phyloP scores from a whole-genome alignment of 1,284 basidiomycete species.

The Moesziomyces sp. region DNA sequence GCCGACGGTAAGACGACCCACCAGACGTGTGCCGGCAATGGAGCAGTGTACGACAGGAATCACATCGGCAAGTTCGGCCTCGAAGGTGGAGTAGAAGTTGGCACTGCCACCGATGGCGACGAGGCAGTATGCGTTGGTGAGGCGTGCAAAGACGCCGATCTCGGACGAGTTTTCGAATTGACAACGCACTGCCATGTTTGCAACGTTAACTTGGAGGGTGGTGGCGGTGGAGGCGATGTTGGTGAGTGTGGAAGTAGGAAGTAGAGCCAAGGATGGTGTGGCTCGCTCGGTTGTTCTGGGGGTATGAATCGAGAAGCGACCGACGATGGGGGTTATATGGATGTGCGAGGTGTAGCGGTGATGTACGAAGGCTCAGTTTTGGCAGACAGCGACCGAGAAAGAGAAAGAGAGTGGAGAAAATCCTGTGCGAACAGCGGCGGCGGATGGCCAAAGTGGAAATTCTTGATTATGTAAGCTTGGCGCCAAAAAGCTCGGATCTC shows the following conservation, averaged over 20 bases:
- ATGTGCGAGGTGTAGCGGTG: neutral
- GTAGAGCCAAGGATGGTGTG: too few relatives aligned
- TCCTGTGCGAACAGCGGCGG: slow-evolving; percentile 1
- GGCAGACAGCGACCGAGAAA: neutral
- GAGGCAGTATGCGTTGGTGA: slow-evolving; percentile 80
- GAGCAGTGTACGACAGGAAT: slow-evolving; percentile 96
- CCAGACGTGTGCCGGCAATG: slow-evolving; percentile 93
- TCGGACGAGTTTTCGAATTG: slow-evolving; percentile 96
- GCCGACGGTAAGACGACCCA: slow-evolving; percentile 93
- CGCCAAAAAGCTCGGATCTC: slow-evolving; percentile 13
- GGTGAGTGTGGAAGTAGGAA: too few relatives aligned
- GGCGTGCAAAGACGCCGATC: slow-evolving; percentile 81
- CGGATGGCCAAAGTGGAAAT: slow-evolving; percentile 3
- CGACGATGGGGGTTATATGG: too few relatives aligned
- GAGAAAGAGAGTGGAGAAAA: slow-evolving; percentile 24
- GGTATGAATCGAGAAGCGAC: too few relatives aligned
- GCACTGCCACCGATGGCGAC: slow-evolving; percentile 90
- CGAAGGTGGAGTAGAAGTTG: slow-evolving; percentile 98
- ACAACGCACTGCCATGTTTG: slow-evolving; percentile 61
- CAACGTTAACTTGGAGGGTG: neutral
- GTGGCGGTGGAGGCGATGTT: too few relatives aligned
- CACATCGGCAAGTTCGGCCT: slow-evolving; percentile 91
- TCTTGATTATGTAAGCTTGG: slow-evolving; percentile 43
- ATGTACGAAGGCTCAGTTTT: slow-evolving; percentile 7
- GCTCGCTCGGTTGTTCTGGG: too few relatives aligned